Evolutionary conservation across 2,329 filamentous ascomycete genomes (phyloP), one percentile per base, ranked within the genome.

Genomic region (Atkinsonella texensis): DNA sequence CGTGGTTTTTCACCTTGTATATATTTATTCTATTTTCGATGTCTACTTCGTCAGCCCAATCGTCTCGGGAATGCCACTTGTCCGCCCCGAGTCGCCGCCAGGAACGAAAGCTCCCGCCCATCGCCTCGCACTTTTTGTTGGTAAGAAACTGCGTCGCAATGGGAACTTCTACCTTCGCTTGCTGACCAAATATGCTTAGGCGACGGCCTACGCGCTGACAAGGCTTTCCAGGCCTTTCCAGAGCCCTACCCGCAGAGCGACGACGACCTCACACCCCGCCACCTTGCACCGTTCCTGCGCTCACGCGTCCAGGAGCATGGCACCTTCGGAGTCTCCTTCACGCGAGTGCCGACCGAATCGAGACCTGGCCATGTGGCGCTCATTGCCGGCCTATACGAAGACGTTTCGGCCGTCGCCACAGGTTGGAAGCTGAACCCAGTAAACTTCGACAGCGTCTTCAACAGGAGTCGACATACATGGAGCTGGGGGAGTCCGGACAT

Each of bases 401-500:
- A 98, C 73, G 93, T 98, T 1, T 97, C 93, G 35, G 87, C 93
- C 2, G 93, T 98, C 18, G 95, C 87, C 32, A 98, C 94, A 1
- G 93, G 93, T 15, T 98, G 93, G 93, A 97, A 98, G 70, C 73
- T 96, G 59, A 98, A 98, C 65, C 93, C 93, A 0, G 93, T 98
- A 63, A 87, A 97, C 64, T 98, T 98, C 63, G 93, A 98, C 71
- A 97, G 91, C 62, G 89, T 98, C 11, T 98, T 98, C 78, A 98
- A 98, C 66, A 82, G 88, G 56, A 97, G 91, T 64, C 77, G 85
- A 45, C 94, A 98, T 70, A 98, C 94, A 8, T 98, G 93, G 93
- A 95, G 90, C 67, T 98, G 93, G 93, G 93, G 93, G 2, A 96
- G 90, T 63, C 93, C 93, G 1, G 93, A 98, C 68, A 98, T 98